These are phyloP conservation scores for Fereydounia khargensis DNA, from an alignment of 1,284 basidiomycete genomes.

Conservation along the genomic window DNA sequence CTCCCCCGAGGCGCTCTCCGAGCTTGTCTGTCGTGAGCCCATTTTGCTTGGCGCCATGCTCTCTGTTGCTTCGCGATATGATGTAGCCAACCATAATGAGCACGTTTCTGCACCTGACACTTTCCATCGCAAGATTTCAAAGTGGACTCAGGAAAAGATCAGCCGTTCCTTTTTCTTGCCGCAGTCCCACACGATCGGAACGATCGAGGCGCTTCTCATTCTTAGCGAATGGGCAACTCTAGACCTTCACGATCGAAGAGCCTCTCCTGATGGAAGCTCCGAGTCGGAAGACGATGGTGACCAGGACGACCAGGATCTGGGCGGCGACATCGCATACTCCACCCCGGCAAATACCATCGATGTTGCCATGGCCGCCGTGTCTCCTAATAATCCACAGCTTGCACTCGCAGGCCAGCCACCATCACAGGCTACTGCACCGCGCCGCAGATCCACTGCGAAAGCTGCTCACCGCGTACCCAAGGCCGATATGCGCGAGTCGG, in stretches of 20 bases:
- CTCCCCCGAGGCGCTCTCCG: slow-evolving; percentile 29
- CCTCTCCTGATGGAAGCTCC: slow-evolving; percentile 23
- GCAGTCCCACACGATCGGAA: slow-evolving; percentile 34
- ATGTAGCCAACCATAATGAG: slow-evolving; percentile 27
- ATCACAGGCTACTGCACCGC: too few species aligned
- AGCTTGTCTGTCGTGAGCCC: slow-evolving; percentile 33
- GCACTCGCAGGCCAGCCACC: slow-evolving; percentile 7
- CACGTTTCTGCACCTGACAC: slow-evolving; percentile 28
- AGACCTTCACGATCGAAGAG: slow-evolving; percentile 28
- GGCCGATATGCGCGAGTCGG: slow-evolving; percentile 29
- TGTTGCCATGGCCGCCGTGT: too few species aligned
- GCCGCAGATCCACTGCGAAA: too few species aligned
- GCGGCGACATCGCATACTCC: too few species aligned
- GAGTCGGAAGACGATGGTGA: slow-evolving; percentile 23
- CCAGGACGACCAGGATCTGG: slow-evolving; percentile 5
- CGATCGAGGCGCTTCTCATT: slow-evolving; percentile 37
- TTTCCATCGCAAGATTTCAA: slow-evolving; percentile 35
- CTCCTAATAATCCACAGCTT: slow-evolving; percentile 5
- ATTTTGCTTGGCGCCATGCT: slow-evolving; percentile 40
- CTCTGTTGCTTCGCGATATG: slow-evolving; percentile 37
- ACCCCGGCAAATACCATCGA: too few species aligned
- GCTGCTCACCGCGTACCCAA: too few species aligned
- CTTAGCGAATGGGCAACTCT: slow-evolving; percentile 41
- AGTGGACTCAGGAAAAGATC: slow-evolving; percentile 40
- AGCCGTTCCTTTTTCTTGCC: slow-evolving; percentile 34